These are phyloP conservation scores for Pseudonectria foliicola DNA, from an alignment of 2,329 filamentous ascomycete species.

Conservation along the genomic window DNA sequence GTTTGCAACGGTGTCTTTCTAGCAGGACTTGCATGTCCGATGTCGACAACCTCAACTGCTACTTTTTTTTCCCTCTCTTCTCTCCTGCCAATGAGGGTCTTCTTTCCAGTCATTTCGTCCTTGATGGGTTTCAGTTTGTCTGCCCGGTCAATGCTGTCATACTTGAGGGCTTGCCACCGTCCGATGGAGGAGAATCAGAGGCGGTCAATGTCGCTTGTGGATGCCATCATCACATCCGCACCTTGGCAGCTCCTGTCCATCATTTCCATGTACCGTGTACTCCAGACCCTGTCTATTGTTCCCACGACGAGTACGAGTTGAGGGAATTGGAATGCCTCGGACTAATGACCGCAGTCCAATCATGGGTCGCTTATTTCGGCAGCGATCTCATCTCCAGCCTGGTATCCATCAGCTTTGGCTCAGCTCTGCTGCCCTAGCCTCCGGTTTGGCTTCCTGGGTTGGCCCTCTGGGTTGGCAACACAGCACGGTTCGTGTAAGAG, in stretches of 20 bases:
- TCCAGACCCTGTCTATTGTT: too few relatives aligned
- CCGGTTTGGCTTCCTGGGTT: constrained; percentile 8
- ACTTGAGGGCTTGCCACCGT: constrained; percentile 9
- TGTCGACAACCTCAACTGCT: constrained; percentile 7
- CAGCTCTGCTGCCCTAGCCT: constrained; percentile 1
- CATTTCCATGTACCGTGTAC: too few relatives aligned
- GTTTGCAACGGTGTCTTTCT: too few relatives aligned
- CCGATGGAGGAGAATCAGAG: constrained; percentile 8
- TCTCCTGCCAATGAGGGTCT: too few relatives aligned
- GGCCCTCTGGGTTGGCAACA: constrained; percentile 24
- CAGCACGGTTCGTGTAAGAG: constrained; percentile 28
- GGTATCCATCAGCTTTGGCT: not conserved
- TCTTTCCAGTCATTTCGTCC: too few relatives aligned
- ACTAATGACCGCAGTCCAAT: not conserved
- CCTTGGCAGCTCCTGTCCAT: too few relatives aligned
- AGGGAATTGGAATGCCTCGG: too few relatives aligned
- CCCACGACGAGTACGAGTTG: too few relatives aligned
- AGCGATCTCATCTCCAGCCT: constrained; percentile 3
- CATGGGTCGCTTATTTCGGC: constrained; percentile 1
- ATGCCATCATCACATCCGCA: not conserved
- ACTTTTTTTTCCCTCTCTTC: too few relatives aligned
- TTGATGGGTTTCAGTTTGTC: too few relatives aligned
- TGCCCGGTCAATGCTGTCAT: constrained; percentile 1
- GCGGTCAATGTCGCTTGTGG: not conserved
- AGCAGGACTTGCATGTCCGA: too few relatives aligned